Evolutionary conservation across 495 filamentous ascomycete genomes (phyloP).

Genomic region (Talaromyces wortmannii): DNA sequence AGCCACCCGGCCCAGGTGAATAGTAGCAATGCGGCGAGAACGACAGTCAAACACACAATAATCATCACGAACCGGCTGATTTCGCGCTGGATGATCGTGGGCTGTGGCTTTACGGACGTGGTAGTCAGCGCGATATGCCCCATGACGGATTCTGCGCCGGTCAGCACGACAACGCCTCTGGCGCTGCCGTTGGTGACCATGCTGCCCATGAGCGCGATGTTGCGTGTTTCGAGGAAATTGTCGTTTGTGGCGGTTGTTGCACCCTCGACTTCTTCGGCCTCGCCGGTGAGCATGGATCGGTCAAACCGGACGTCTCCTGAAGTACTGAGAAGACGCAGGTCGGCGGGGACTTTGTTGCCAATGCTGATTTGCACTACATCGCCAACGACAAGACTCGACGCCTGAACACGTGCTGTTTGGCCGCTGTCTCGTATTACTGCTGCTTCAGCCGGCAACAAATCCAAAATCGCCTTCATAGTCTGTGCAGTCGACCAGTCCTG

Average conservation of each 20-base stretch:
- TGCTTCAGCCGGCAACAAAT: slow-evolving; percentile 61
- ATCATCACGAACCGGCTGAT: slow-evolving; percentile 57
- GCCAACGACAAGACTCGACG: slow-evolving; percentile 55
- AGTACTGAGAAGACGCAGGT: slow-evolving; percentile 57
- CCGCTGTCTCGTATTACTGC: slow-evolving; percentile 47
- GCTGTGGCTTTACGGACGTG: slow-evolving; percentile 46
- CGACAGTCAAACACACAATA: slow-evolving; percentile 47
- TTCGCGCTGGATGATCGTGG: slow-evolving; percentile 58
- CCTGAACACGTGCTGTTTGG: slow-evolving; percentile 28
- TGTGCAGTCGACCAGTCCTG: slow-evolving; percentile 56
- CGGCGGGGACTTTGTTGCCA: slow-evolving; percentile 63
- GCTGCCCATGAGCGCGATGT: slow-evolving; percentile 61
- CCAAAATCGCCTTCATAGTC: slow-evolving; percentile 58
- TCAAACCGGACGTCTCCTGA: slow-evolving; percentile 61
- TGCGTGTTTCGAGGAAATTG: slow-evolving; percentile 68
- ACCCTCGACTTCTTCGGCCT: slow-evolving; percentile 51
- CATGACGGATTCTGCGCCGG: slow-evolving; percentile 54
- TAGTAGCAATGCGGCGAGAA: slow-evolving; percentile 47
- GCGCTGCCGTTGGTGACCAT: slow-evolving; percentile 55
- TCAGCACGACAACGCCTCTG: slow-evolving; percentile 51
- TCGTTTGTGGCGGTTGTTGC: slow-evolving; percentile 50
- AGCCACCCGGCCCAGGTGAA: slow-evolving; percentile 59
- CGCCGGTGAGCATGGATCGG: slow-evolving; percentile 62
- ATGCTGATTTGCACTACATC: slow-evolving; percentile 56
- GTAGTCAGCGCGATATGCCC: slow-evolving; percentile 60